phyloP scores from a whole-genome alignment of 306 rosid genomes.

The Crataegus laevigata region DNA sequence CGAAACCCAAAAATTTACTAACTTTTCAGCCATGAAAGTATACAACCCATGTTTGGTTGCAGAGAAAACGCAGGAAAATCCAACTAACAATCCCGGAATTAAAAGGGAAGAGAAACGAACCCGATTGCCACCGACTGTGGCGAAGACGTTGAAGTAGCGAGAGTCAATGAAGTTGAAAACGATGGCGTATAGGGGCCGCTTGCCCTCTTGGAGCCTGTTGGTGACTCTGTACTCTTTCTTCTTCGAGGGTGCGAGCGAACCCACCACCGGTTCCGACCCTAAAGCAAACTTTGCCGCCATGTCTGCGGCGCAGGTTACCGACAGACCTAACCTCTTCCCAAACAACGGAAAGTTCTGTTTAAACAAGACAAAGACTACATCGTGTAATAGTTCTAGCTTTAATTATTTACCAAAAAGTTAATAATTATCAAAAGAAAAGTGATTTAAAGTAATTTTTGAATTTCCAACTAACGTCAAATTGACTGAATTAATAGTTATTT shows the following conservation, averaged over 20 bases:
- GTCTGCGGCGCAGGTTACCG: not conserved
- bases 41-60: not conserved
- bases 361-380: not conserved
- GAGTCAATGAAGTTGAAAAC: slow-evolving; percentile 89
- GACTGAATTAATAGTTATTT: no score
- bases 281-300: slow-evolving; percentile 64
- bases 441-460: no score
- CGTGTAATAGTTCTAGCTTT: not conserved
- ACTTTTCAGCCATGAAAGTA: not conserved
- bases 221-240: slow-evolving; percentile 75
- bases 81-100: not conserved
- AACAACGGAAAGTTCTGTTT: not conserved
- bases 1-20: not conserved
- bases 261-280: slow-evolving; percentile 79
- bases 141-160: slow-evolving; percentile 75
- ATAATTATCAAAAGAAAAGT: no score
- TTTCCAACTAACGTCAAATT: no score
- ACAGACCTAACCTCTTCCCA: not conserved
- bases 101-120: slow-evolving; percentile 19
- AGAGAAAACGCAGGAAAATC: not conserved
- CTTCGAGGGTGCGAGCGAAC: slow-evolving; percentile 41
- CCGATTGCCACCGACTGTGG: slow-evolving; percentile 93
- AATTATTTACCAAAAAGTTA: not conserved
- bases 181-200: slow-evolving; percentile 76
- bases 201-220: slow-evolving; percentile 91